These are phyloP conservation scores for Apiospora pterosperma DNA, from an alignment of 2,329 filamentous ascomycete genomes.

Conservation along the genomic window DNA sequence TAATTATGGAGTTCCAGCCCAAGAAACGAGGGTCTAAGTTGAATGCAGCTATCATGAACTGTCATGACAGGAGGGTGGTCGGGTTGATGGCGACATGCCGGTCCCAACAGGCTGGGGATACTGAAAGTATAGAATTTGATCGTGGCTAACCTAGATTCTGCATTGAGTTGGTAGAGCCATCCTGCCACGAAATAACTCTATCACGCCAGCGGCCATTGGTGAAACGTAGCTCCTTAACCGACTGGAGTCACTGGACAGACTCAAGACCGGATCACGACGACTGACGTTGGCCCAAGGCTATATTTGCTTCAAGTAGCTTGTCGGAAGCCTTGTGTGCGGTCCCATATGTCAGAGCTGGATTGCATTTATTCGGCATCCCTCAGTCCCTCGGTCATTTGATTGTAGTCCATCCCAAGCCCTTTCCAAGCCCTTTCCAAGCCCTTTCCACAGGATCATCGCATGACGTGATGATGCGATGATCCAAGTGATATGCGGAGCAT, in stretches of 20 bases:
- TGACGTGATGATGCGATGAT: not conserved
- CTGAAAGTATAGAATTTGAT: conserved; percentile 4
- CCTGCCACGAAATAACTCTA: not conserved
- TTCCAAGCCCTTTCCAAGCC: no score
- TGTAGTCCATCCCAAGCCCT: not conserved
- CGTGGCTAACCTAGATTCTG: not conserved
- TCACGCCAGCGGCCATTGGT: not conserved
- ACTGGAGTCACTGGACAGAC: not conserved
- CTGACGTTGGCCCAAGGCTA: not conserved
- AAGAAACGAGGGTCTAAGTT: not conserved
- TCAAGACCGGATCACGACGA: not conserved
- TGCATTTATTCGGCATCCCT: not conserved
- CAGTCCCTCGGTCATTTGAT: not conserved
- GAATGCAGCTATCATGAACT: not conserved
- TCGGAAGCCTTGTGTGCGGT: not conserved
- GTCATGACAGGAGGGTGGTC: not conserved
- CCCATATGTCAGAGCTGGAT: not conserved
- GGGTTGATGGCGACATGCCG: not conserved
- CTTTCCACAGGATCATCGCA: not conserved
- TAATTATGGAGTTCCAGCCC: not conserved
- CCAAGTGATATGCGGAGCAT: not conserved
- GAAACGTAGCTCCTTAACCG: not conserved
- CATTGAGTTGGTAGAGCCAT: not conserved
- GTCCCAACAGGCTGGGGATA: not conserved
- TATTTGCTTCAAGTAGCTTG: not conserved